Evolutionary conservation across 2,329 filamentous ascomycete genomes (phyloP), one percentile per base, ranked within the genome.

Genomic region (Fusarium subtropicale): DNA sequence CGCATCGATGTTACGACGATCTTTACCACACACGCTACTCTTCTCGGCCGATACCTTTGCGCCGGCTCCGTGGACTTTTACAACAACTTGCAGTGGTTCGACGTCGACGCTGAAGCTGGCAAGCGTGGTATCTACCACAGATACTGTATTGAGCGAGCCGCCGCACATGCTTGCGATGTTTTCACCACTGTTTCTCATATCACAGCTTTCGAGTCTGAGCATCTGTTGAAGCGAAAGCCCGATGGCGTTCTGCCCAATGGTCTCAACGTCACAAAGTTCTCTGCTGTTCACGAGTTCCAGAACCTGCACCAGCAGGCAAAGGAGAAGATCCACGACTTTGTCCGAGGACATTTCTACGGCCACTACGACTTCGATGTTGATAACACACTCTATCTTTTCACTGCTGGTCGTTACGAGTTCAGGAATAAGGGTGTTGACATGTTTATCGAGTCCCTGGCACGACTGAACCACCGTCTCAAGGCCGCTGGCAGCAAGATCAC

Each of bases 131-230:
- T 99, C 79, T 99, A 98, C 84, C 96, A 99, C 83, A 87, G 96
- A 64, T 98, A 98, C 84, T 98, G 96, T 83, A 97, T 99, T 76
- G 96, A 99, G 83, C 91, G 96, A 69, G 95, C 93, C 47, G 93
- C 95, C 24, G 91, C 96, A 22, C 96, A 99, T 79, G 88, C 93
- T 9, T 92, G 92, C 72, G 96, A 99, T 81, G 96, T 99, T 75
- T 98, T 99, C 83, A 99, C 96, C 24, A 99, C 96, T 2, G 96
- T 99, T 64, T 98, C 95, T 20, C 96, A 98, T 80, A 98, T 99
- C 77, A 99, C 96, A 7, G 96, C 96, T 12, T 98, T 97, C 81
- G 96, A 99, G 82, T 97, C 93, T 76, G 96, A 99, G 84, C 95
- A 99, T 82, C 82, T 99, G 73, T 87, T 99, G 71, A 98, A 98